These are phyloP conservation scores for Russula sp. DNA, from an alignment of 768 basidiomycete genomes.

Conservation along the genomic window DNA sequence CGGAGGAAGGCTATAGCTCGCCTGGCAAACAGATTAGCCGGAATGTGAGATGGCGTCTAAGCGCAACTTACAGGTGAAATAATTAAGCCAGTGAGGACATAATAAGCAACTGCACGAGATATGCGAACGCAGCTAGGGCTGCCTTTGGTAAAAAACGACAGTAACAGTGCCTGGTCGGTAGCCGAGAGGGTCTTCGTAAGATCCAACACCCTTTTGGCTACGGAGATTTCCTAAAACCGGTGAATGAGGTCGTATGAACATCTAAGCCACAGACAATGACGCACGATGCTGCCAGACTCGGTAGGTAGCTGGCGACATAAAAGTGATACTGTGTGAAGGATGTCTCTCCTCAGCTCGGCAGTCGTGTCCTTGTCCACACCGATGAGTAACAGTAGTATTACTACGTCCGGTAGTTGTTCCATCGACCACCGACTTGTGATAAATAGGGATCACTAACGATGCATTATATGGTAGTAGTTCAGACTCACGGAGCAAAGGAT, in stretches of 20 bases:
- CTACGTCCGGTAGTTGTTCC: conserved; percentile 41
- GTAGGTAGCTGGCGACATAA: conserved; percentile 38
- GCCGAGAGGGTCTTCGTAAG: conserved; percentile 37
- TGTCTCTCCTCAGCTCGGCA: conserved; percentile 37
- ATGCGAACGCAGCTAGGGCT: conserved; percentile 45
- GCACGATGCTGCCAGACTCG: conserved; percentile 19
- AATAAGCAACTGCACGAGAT: conserved; percentile 50
- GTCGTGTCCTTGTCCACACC: conserved; percentile 48
- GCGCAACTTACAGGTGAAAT: conserved; percentile 3
- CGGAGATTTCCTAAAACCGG: conserved; percentile 35
- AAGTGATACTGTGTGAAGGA: conserved; percentile 41
- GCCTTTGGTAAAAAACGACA: conserved; percentile 46
- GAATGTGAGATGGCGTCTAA: conserved; percentile 4
- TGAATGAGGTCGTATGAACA: not conserved
- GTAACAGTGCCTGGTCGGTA: conserved; percentile 42
- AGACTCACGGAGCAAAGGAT: conserved; percentile 8
- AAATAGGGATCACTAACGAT: not conserved
- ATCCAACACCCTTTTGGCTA: conserved; percentile 40
- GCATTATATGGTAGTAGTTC: not conserved
- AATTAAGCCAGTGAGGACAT: conserved; percentile 34
- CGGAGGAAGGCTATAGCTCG: conserved; percentile 40
- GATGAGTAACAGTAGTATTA: conserved; percentile 45
- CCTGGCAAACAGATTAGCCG: not conserved
- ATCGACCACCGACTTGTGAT: conserved; percentile 26
- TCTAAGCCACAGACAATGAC: not conserved